Percentiles rank a stretch among this genome's conserved stretches.
phyloP scores from a whole-genome alignment of 2,329 filamentous ascomycete species.

The Arthroderma sp. region DNA sequence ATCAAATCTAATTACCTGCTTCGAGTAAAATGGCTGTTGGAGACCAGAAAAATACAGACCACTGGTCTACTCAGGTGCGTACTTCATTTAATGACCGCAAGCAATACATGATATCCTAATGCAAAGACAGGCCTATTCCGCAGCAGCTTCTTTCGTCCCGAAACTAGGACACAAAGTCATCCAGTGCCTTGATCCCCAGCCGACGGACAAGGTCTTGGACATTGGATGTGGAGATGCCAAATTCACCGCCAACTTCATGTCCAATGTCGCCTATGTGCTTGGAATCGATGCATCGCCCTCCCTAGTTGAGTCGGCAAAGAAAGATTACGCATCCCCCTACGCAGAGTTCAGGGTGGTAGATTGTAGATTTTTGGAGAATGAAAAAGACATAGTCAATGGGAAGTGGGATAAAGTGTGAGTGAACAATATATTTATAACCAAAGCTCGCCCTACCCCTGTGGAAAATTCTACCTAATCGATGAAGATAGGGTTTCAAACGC shows the following conservation, averaged over 20 bases:
- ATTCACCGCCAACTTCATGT: slow-evolving; percentile 43
- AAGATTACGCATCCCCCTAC: slow-evolving; percentile 24
- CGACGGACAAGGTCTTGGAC: slow-evolving; percentile 47
- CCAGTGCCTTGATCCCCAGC: slow-evolving; percentile 45
- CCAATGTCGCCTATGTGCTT: slow-evolving; percentile 37
- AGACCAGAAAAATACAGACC: slow-evolving; percentile 15
- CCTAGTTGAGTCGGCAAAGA: slow-evolving; percentile 44
- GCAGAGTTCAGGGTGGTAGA: slow-evolving; percentile 22
- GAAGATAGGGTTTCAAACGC: slow-evolving; percentile 44
- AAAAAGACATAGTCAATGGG: slow-evolving; percentile 16
- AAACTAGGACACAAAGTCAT: slow-evolving; percentile 47
- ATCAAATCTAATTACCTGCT: too few relatives aligned
- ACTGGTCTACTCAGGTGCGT: slow-evolving; percentile 27
- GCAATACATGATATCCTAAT: background rate
- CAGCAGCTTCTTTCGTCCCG: slow-evolving; percentile 51
- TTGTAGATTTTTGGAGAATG: slow-evolving; percentile 21
- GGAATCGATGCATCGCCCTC: slow-evolving; percentile 46
- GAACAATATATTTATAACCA: background rate
- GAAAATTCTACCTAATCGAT: background rate
- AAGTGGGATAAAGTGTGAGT: slow-evolving; percentile 39
- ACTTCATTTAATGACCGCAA: background rate
- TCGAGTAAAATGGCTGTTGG: too few relatives aligned
- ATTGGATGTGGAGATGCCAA: slow-evolving; percentile 54
- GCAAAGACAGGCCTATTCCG: slow-evolving; percentile 41
- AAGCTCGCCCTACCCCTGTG: background rate